Evolutionary conservation across 306 rosid species (phyloP), one percentile per base, ranked within the genome.

Genomic region (Prunus campanulata): DNA sequence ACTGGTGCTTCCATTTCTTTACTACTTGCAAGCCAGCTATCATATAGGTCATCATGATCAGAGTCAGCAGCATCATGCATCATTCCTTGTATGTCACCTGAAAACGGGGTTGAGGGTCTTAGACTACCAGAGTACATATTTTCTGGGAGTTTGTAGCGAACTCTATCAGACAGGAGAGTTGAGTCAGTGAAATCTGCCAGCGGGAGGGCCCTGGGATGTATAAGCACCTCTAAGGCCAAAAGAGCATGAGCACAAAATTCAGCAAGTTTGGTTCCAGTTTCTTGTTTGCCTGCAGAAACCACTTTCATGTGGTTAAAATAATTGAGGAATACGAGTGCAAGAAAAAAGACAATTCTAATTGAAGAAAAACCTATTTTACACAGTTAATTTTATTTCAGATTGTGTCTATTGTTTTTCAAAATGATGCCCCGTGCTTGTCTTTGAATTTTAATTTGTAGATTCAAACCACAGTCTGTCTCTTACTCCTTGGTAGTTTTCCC

Each of bases 221-320:
- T 81, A 59, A 95, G 95, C 76, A 92, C 92, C 76, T 95, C 98
- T 85, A 92, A 80, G 78, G 89, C 84, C 84, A 92, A 85, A 69
- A 95, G 87, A 25, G 98, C 96, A 78, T 85, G 90, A n/a, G 87
- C 85, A 71, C 98, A 92, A 82, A 95, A 95, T 57, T 87, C 96
- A 9, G 92, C 87, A 65, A 92, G 86, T 77, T 87, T 86, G 49
- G 97, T 85, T 78, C 92, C 92, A 47, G 78, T 79, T 84, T 85
- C 90, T 83, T 75, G 90, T 85, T 83, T 92, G 71, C 97, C 97
- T 95, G 86, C 81, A 84, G 22, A 85, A 71, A 77, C 47, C 49
- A 78, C 55, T 51, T 70, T 71, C 67, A 83, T 39, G 67, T 56
- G 54, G 52, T 78, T 70, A 61, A 66, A 46, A 66, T 62, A 79